Evolutionary conservation across 345 rosid genomes (phyloP).

Genomic region (Citrus cavaleriei): DNA sequence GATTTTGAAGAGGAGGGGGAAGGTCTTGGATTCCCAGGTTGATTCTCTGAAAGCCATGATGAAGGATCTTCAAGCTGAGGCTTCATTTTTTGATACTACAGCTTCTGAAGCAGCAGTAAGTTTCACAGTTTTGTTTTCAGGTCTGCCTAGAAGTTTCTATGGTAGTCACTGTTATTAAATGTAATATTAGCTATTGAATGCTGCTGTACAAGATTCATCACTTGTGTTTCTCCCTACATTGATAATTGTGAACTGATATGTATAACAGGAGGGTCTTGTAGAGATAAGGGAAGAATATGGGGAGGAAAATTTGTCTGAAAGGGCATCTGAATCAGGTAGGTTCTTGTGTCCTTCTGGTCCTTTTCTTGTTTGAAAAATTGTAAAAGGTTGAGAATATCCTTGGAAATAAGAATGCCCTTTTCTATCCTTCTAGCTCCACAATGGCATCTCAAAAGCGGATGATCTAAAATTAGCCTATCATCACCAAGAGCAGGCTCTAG

Average conservation of each 20-base stretch:
- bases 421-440: background rate
- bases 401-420: background rate
- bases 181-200: background rate
- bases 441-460: background rate
- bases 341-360: conserved; percentile 1
- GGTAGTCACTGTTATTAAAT: background rate
- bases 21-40: conserved; percentile 56
- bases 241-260: background rate
- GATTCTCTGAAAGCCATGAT: conserved; percentile 61
- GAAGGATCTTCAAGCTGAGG: conserved; percentile 73
- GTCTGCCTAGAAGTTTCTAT: too few relatives aligned
- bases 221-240: background rate
- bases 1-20: conserved; percentile 74
- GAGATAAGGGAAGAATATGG: conserved; percentile 86
- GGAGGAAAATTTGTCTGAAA: conserved; percentile 41
- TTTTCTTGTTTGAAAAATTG: background rate
- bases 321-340: conserved; percentile 36
- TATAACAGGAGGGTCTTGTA: conserved; percentile 72
- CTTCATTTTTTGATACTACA: conserved; percentile 67
- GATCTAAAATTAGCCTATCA: background rate
- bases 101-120: conserved; percentile 78
- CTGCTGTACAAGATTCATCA: background rate
- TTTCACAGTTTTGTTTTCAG: background rate
- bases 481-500: background rate
- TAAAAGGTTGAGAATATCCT: background rate